Percentiles rank a stretch among this genome's conserved stretches.
Evolutionary conservation across 1,139 yeast species (phyloP).

Genomic region (Sugiyamaella neomexicana): DNA sequence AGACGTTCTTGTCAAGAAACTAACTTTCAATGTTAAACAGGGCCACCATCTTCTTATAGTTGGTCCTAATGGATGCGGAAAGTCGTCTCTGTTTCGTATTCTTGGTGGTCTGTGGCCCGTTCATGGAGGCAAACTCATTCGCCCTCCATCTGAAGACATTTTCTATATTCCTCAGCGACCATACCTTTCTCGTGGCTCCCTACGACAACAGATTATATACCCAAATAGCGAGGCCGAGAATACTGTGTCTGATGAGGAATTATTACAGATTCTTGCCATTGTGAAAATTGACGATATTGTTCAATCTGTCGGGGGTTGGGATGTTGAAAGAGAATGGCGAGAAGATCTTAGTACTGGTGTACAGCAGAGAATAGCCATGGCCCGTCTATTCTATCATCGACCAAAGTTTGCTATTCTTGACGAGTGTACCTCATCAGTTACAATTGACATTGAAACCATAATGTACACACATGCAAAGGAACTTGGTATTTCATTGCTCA

Average conservation of each 20-base stretch:
- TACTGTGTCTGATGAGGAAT: constrained; percentile 59
- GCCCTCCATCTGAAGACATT: constrained; percentile 69
- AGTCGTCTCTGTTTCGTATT: constrained; percentile 85
- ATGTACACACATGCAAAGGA: constrained; percentile 85
- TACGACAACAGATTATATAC: constrained; percentile 85
- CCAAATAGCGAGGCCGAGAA: constrained; percentile 71
- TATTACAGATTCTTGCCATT: constrained; percentile 57
- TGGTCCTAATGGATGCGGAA: constrained; percentile 96
- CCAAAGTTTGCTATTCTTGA: constrained; percentile 94
- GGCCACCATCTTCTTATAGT: constrained; percentile 88
- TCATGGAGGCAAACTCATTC: constrained; percentile 54
- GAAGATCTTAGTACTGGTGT: constrained; percentile 89
- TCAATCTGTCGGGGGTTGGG: constrained; percentile 56
- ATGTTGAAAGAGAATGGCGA: constrained; percentile 75
- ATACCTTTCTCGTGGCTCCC: constrained; percentile 70
- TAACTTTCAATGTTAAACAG: constrained; percentile 69
- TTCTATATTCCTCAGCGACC: constrained; percentile 94
- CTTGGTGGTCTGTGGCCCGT: constrained; percentile 95
- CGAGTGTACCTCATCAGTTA: constrained; percentile 93
- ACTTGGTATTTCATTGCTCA: constrained; percentile 76
- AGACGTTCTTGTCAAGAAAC: constrained; percentile 64
- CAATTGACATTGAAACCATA: constrained; percentile 85
- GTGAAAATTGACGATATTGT: constrained; percentile 42
- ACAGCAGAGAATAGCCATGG: constrained; percentile 93
- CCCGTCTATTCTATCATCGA: constrained; percentile 82